Percentiles rank a stretch among this genome's conserved stretches.
These are phyloP conservation scores for Beta macrorhiza DNA, from an alignment of 179 eudicot genomes.

Conservation along the genomic window DNA sequence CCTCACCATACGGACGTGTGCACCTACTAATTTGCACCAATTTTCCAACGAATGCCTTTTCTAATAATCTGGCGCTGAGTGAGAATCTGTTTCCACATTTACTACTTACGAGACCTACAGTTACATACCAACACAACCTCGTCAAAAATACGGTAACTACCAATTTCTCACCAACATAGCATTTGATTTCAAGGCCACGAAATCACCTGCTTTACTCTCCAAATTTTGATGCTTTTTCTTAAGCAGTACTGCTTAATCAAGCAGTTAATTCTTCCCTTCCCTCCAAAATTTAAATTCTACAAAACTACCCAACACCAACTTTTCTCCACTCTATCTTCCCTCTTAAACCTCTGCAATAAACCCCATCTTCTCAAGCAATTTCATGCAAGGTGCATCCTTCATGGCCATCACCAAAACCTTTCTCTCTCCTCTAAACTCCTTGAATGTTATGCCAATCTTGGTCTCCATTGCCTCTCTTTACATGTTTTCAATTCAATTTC, in stretches of 20 bases:
- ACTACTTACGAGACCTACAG: no score
- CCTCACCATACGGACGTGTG: no score
- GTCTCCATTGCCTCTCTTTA: constrained; percentile 16
- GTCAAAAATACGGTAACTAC: no score
- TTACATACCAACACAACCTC: no score
- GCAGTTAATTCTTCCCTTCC: constrained; percentile 23
- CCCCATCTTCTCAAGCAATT: constrained; percentile 38
- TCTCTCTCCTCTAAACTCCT: constrained; percentile 30
- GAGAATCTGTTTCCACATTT: no score
- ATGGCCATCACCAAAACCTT: constrained; percentile 39
- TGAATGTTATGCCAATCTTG: constrained; percentile 29
- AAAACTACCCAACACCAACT: constrained; percentile 8
- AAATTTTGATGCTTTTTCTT: constrained; percentile 17
- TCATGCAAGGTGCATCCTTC: constrained; percentile 42
- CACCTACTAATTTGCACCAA: no score
- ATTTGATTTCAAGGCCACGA: not conserved
- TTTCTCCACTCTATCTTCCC: constrained; percentile 33
- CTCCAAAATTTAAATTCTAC: constrained; percentile 30
- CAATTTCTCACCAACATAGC: no score
- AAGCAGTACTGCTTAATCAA: constrained; percentile 16
- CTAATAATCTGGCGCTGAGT: no score
- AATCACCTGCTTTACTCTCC: not conserved
- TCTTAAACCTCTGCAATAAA: constrained; percentile 34
- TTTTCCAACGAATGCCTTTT: no score
- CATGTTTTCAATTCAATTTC: constrained; percentile 30